phyloP scores from a whole-genome alignment of 768 basidiomycete species.

The Naganishia kalamii region DNA sequence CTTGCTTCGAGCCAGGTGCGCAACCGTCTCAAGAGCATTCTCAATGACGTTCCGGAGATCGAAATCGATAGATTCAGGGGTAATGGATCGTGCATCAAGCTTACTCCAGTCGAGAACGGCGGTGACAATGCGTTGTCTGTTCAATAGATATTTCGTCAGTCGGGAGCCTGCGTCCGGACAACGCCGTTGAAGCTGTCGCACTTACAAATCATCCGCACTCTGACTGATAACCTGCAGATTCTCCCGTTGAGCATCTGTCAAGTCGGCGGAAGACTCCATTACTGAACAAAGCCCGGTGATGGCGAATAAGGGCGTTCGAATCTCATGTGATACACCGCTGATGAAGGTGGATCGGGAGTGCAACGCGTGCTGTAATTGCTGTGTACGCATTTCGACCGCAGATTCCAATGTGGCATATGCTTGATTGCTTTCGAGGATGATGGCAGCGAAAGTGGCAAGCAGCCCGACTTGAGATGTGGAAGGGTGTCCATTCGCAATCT shows the following conservation, averaged over 20 bases:
- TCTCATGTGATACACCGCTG: slow-evolving; percentile 34
- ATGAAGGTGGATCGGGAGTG: slow-evolving; percentile 15
- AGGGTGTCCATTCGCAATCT: background rate
- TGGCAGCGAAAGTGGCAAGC: slow-evolving; percentile 19
- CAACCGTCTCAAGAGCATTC: slow-evolving; percentile 31
- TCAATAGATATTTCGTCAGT: too few relatives aligned
- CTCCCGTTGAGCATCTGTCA: slow-evolving; percentile 33
- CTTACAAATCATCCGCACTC: slow-evolving; percentile 32
- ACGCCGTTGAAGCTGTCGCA: too few relatives aligned
- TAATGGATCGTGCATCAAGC: slow-evolving; percentile 29
- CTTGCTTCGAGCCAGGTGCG: slow-evolving; percentile 33
- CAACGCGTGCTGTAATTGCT: slow-evolving; percentile 21
- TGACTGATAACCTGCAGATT: slow-evolving; percentile 34
- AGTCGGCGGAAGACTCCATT: slow-evolving; percentile 32
- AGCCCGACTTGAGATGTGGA: slow-evolving; percentile 13
- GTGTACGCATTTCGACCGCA: slow-evolving; percentile 16
- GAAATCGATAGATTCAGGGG: slow-evolving; percentile 36
- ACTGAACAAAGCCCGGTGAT: slow-evolving; percentile 34
- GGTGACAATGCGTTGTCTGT: slow-evolving; percentile 32
- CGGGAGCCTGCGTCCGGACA: too few relatives aligned
- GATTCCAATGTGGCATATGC: slow-evolving; percentile 15
- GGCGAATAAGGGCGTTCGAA: slow-evolving; percentile 36
- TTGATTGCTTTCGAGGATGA: slow-evolving; percentile 11
- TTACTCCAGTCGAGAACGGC: slow-evolving; percentile 33
- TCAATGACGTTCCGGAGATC: slow-evolving; percentile 36